Evolutionary conservation across 148 eudicot genomes (phyloP), one percentile per base, ranked within the genome.

Genomic region (Rhododendron vialii): DNA sequence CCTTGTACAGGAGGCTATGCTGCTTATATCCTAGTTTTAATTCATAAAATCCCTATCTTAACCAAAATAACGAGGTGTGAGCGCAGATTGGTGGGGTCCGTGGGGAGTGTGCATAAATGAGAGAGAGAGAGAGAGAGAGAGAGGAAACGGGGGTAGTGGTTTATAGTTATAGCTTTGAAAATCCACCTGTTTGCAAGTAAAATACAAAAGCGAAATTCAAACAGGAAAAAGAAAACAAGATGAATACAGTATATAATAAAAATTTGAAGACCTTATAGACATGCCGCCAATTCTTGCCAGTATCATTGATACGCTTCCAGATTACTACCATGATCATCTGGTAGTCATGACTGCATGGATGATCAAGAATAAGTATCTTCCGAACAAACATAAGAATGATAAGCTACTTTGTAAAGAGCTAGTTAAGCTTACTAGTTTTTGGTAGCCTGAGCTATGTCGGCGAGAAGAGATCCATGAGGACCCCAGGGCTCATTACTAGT

Each of bases 401-500:
- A 79, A 26, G 36, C 57, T 76, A 28, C 35, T 48, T 45, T 36
- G 47, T 45, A 2, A 55, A 45, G 24, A 85, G 30, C 18, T 38
- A 63, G 80, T 35, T 69, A 8, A 86, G 86, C 98, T 89, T 90
- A 98, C 99, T 93, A 94, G 90, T 95, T 95, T 94, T 92, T 93
- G 48, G 92, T 87, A 86, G 99, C 98, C 86, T 92, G 93, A 77
- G 99, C 98, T 92, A 98, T 91, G 74, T 92, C 94, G 89, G 98
- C 95, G 83, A 98, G 98, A 89, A 92, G 98, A 38, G 98, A 89
- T 82, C 98, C 99, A 92, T 95, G 98, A 84, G 99, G 98, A 85
- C 99, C 99, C 98, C 99, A 98, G 57, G 99, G 93, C 92, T 98
- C 99, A 90, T 98, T 98, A 92, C 99, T 95, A 84, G 99, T 98